Evolutionary conservation across 1,284 basidiomycete genomes (phyloP).

Genomic region (Ceratobasidium sp.): DNA sequence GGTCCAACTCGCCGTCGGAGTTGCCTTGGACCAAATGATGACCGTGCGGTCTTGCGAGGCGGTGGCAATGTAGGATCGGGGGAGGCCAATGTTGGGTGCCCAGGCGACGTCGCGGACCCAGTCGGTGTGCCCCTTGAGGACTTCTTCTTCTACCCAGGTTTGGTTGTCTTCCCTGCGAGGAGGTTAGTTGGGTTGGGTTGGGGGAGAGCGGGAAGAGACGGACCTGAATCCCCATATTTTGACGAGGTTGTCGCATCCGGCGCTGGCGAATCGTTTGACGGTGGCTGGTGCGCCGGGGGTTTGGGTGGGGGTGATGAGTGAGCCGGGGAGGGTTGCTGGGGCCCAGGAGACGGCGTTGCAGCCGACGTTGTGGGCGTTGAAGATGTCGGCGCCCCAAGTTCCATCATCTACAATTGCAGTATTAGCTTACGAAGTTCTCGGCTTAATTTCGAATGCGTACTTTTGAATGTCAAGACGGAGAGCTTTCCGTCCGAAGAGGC

Average conservation of each 20-base stretch:
- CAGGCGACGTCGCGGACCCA: constrained; percentile 99
- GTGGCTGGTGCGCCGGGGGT: constrained; percentile 38
- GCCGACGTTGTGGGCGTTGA: constrained; percentile 94
- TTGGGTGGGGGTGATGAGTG: constrained; percentile 70
- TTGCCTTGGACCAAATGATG: constrained; percentile 92
- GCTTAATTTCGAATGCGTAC: constrained; percentile 59
- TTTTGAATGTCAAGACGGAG: constrained; percentile 96
- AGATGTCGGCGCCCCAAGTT: constrained; percentile 94
- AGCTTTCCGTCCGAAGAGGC: constrained; percentile 98
- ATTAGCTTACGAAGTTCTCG: neutral
- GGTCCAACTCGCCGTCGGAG: constrained; percentile 79
- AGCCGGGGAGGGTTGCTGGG: constrained; percentile 86
- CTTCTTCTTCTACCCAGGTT: constrained; percentile 89
- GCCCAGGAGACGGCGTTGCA: constrained; percentile 99
- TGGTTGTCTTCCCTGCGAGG: constrained; percentile 64
- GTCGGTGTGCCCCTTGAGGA: constrained; percentile 88
- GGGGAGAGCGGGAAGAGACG: neutral
- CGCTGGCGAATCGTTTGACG: constrained; percentile 90
- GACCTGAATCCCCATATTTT: constrained; percentile 86
- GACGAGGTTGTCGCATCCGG: constrained; percentile 95
- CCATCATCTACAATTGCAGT: constrained; percentile 75
- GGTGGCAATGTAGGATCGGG: constrained; percentile 93
- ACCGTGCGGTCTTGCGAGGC: constrained; percentile 96
- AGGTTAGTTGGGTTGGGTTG: neutral
- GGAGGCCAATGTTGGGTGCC: constrained; percentile 95